phyloP scores from a whole-genome alignment of 208 protist species.

The Naegleria fowleri region DNA sequence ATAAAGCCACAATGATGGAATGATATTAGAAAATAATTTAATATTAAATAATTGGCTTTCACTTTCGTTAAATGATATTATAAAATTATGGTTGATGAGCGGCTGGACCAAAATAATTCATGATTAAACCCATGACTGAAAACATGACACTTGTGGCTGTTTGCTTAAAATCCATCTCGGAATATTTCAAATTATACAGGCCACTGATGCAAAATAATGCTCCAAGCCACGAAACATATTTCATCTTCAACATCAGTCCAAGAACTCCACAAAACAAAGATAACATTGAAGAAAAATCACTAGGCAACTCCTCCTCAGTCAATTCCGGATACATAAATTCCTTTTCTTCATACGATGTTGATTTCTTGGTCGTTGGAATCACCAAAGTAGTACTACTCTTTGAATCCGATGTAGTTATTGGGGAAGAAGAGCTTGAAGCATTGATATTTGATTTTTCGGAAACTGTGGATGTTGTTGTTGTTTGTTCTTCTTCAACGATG shows the following conservation, averaged over 20 bases:
- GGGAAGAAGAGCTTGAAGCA: too few species aligned
- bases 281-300: background rate
- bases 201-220: background rate
- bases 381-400: too few species aligned
- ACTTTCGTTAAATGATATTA: too few species aligned
- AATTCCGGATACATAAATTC: background rate
- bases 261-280: background rate
- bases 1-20: too few species aligned
- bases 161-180: conserved; percentile 18
- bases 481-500: too few species aligned
- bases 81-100: background rate
- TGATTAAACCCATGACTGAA: background rate
- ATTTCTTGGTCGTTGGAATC: background rate
- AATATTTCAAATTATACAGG: background rate
- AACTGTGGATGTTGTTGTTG: too few species aligned
- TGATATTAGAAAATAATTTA: too few species aligned
- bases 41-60: too few species aligned
- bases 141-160: background rate
- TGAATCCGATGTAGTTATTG: too few species aligned
- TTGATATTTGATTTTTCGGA: too few species aligned
- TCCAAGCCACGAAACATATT: background rate
- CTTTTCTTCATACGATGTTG: background rate
- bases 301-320: background rate
- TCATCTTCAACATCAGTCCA: conserved; percentile 6
- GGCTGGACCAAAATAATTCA: conserved; percentile 19